Evolutionary conservation across 2,329 filamentous ascomycete genomes (phyloP).

Genomic region (Escovopsis sp.): DNA sequence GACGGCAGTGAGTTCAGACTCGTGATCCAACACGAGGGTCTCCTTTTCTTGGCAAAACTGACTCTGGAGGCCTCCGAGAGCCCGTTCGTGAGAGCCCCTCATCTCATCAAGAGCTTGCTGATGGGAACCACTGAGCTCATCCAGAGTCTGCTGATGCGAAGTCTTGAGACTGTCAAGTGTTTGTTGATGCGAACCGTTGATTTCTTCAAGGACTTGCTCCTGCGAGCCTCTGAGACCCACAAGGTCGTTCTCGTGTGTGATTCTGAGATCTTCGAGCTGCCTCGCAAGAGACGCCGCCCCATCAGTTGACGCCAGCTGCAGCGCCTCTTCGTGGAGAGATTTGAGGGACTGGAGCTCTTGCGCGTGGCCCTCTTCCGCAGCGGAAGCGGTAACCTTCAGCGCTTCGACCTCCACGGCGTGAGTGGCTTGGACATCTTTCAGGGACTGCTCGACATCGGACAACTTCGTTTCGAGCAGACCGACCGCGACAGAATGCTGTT

Average conservation of each 20-base stretch:
- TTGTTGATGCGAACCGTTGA: no score
- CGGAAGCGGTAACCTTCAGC: slow-evolving; percentile 36
- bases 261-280: slow-evolving; percentile 28
- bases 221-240: slow-evolving; percentile 23
- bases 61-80: slow-evolving; percentile 28
- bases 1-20: slow-evolving; percentile 16
- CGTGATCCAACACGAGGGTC: slow-evolving; percentile 15
- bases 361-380: slow-evolving; percentile 33
- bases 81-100: slow-evolving; percentile 26
- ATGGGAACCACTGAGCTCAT: slow-evolving; percentile 24
- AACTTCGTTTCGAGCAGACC: slow-evolving; percentile 36
- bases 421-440: slow-evolving; percentile 40
- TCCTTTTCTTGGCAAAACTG: slow-evolving; percentile 26
- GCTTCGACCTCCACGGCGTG: slow-evolving; percentile 45
- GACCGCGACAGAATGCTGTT: slow-evolving; percentile 28
- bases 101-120: slow-evolving; percentile 16
- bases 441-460: slow-evolving; percentile 35
- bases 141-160: no score
- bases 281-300: slow-evolving; percentile 24
- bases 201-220: no score
- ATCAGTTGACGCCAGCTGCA: slow-evolving; percentile 29
- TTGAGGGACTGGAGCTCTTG: slow-evolving; percentile 41
- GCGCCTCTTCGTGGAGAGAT: slow-evolving; percentile 36
- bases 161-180: no score
- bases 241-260: slow-evolving; percentile 27